These are phyloP conservation scores for Panus rudis DNA, from an alignment of 768 basidiomycete species.

Conservation along the genomic window DNA sequence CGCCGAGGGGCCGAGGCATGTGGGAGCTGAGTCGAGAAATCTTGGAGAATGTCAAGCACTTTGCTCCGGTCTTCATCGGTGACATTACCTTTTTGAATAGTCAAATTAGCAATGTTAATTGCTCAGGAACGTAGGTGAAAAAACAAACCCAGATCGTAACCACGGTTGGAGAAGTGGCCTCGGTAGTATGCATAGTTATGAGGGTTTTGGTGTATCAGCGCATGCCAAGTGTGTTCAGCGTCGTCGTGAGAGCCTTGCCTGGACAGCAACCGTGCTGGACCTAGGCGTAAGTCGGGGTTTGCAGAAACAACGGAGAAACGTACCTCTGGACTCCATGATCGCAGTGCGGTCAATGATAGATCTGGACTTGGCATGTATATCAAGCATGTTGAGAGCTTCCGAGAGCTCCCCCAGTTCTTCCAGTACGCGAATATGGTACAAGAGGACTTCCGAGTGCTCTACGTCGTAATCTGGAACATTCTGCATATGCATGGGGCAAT, in stretches of 20 bases:
- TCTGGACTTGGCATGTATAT: conserved; percentile 54
- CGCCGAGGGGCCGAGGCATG: conserved; percentile 66
- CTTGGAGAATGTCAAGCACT: conserved; percentile 50
- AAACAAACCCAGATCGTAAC: conserved; percentile 55
- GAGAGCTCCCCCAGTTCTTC: conserved; percentile 63
- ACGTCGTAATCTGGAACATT: conserved; percentile 73
- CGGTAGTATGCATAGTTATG: conserved; percentile 78
- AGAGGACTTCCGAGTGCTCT: conserved; percentile 75
- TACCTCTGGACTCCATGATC: conserved; percentile 65
- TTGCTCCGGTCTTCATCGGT: conserved; percentile 43
- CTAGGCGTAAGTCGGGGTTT: conserved; percentile 5
- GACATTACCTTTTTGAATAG: conserved; percentile 26
- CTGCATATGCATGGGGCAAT: conserved; percentile 29
- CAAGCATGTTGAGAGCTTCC: conserved; percentile 57
- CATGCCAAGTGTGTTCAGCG: conserved; percentile 76
- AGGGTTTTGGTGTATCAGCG: conserved; percentile 78
- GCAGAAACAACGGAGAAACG: conserved; percentile 4
- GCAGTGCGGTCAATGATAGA: conserved; percentile 65
- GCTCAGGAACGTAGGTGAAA: background rate
- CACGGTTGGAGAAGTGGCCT: conserved; percentile 61
- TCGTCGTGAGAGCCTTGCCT: conserved; percentile 55
- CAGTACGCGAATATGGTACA: conserved; percentile 69
- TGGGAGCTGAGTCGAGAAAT: conserved; percentile 58
- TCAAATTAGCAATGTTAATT: background rate
- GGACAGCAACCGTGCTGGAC: conserved; percentile 68